Base-by-base conservation (phyloP, 1,284 basidiomycete genomes). In the Cryptococcus deneoformans region DNA sequence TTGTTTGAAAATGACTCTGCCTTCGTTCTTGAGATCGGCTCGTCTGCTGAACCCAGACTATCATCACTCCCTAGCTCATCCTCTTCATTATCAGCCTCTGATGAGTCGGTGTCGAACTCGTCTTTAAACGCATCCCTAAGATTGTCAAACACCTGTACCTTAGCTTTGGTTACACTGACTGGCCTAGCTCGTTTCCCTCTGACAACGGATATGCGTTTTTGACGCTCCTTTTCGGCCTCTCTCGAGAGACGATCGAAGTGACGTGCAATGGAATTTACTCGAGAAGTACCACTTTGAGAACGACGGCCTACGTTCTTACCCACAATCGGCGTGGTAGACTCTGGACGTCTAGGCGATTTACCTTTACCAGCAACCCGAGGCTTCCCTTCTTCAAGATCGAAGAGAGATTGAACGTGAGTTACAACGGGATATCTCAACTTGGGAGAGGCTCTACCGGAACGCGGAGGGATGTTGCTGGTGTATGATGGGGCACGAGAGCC, bases 101-200 rank as follows among this genome's bases (percentile, higher is more conserved):
- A 88, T 8, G 86, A 87, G 63, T 88, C 87, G 57, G 83, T 70
- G 56, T 79, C 78, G 42, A 87, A 88, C 64, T 94, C 89, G 68
- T 96, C 93, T 58, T 85, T 84, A 67, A 97, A 90, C 0, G 91
- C 94, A 68, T 97, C 93, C 69, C 90, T 87, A 61, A 97, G 85
- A 67, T 90, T 96, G 63, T 90, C 87, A 48, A 97, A 85, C 42
- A 98, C 86, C 70, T 94, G 87, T 0, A 98, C 90, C 59, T 87
- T 92, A 6, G 92, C 92, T 54, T 88, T 85, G 3, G 93, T 89
- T 38, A 88, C 87, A 6, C 89, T 89, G 7, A 99, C 92, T 2
- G 96, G 95, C 42, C 95, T 86, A n/a, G 92, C 91, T 46, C 90
- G 85, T 62, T 87, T 88, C 12, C 89, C 88, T n/a, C 92, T 84